Evolutionary conservation across 768 basidiomycete genomes (phyloP).

Genomic region (Boletus rufocinnamomeus): DNA sequence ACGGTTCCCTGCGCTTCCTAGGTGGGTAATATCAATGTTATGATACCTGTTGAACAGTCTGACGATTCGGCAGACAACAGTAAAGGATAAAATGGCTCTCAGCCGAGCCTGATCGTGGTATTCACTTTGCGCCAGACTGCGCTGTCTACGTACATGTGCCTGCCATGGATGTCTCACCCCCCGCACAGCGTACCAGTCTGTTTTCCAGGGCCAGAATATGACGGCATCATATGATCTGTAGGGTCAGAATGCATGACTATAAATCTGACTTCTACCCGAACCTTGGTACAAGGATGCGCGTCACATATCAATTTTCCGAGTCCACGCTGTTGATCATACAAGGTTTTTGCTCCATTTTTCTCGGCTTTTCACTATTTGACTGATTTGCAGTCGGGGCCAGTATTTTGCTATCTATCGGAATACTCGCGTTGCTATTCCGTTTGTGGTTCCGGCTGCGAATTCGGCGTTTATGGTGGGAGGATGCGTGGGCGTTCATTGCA

Average conservation of each 20-base stretch:
- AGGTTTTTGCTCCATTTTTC: conserved; percentile 4
- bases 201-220: conserved; percentile 3
- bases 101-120: background rate
- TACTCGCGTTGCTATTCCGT: conserved; percentile 21
- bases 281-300: conserved; percentile 4
- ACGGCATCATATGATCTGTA: conserved; percentile 1
- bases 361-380: conserved; percentile 2
- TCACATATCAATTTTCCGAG: conserved; percentile 14
- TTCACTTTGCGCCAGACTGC: background rate
- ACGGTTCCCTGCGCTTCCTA: background rate
- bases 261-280: background rate
- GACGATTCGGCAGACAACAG: background rate
- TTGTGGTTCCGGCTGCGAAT: conserved; percentile 20
- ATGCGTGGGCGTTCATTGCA: conserved; percentile 19
- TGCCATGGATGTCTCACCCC: background rate
- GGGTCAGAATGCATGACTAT: conserved; percentile 2
- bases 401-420: conserved; percentile 14
- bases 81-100: background rate
- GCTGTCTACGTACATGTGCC: background rate
- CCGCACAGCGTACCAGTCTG: background rate
- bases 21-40: conserved; percentile 1
- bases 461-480: conserved; percentile 27
- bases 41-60: background rate
- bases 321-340: conserved; percentile 10
- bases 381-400: conserved; percentile 5